Base-by-base conservation (phyloP, 371 early-diverging fungal genomes). In the Mucor circinelloides region DNA sequence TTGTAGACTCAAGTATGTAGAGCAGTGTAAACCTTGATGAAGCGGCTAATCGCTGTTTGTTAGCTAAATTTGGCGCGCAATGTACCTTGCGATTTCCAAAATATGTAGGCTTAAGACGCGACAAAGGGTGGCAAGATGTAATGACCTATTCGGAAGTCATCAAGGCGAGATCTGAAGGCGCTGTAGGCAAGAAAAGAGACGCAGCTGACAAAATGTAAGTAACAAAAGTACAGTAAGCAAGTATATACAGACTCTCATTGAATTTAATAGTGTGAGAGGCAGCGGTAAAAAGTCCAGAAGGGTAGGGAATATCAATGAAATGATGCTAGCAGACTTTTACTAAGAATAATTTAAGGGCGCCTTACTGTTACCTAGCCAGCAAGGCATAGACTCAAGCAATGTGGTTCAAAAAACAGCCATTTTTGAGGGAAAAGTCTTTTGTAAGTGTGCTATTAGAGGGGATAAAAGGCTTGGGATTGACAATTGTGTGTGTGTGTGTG, bases 61-160 rank as follows among this genome's bases (percentile, higher is more conserved):
- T 61, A 84, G 84, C 68, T 27, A 66, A 77, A 27, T 91, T 87
- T 63, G 89, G 85, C 0, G 62, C 85, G 15, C 81, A 86, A 27
- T 87, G 74, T 50, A 92, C 94, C 5, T 69, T 94, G 19, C 86
- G 94, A 23, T 94, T 94, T 65, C 94, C 94, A 6, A 80, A 91
- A 5, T 90, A 89, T 70, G 75, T 87, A 8, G 76, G 70, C 44
- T 66, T 92, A 19, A 82, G 94, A 32, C 68, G 81, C 9, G 92
- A 94, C 71, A 93, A 94, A 71, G 75, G 73, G 13, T 82, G 82
- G 74, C 72, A 80, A 10, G 87, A 86, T 32, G 78, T 85, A 12
- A 84, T 89, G 88, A 85, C 60, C 27, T 50, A 25, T 28, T 32
- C 46, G 23, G 67, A 55, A 12, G 60, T 69, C 28, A 42, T 46